Conservation (phyloP, 495 filamentous ascomycete species). For the Penicillium simplicissimum region DNA sequence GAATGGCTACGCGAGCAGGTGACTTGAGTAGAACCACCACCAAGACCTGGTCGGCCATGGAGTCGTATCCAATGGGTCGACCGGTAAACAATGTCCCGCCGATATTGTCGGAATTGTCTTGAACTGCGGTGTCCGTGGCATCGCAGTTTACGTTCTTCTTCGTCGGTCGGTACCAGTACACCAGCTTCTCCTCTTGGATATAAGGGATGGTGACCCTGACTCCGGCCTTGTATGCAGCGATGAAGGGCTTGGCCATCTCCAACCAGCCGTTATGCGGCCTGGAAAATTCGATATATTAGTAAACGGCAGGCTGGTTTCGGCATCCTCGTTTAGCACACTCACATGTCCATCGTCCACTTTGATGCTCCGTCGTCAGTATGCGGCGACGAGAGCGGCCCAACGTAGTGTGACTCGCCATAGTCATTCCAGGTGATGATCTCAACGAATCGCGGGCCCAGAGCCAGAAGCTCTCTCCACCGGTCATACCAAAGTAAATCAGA, state of each 20-base stretch:
- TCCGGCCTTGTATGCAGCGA: slow-evolving; percentile 60
- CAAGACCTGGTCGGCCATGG: slow-evolving; percentile 56
- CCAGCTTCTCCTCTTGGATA: slow-evolving; percentile 53
- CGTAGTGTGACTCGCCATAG: slow-evolving; percentile 61
- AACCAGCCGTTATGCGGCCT: slow-evolving; percentile 61
- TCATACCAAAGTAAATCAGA: slow-evolving; percentile 57
- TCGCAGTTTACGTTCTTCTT: slow-evolving; percentile 50
- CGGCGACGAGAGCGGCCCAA: slow-evolving; percentile 50
- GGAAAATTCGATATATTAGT: not conserved
- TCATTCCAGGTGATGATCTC: slow-evolving; percentile 73
- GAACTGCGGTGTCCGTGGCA: slow-evolving; percentile 55
- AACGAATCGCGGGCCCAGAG: slow-evolving; percentile 51
- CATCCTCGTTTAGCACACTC: slow-evolving; percentile 17
- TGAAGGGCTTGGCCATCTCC: slow-evolving; percentile 61
- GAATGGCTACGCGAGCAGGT: slow-evolving; percentile 47
- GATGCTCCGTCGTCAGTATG: slow-evolving; percentile 60
- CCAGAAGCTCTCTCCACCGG: slow-evolving; percentile 58
- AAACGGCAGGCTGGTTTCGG: not conserved
- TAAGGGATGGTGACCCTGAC: slow-evolving; percentile 37
- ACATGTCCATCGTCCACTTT: slow-evolving; percentile 65
- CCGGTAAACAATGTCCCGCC: slow-evolving; percentile 59
- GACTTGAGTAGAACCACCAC: slow-evolving; percentile 55
- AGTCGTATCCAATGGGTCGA: slow-evolving; percentile 55
- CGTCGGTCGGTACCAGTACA: slow-evolving; percentile 62
- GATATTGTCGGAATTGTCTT: slow-evolving; percentile 42